Evolutionary conservation across 306 rosid species (phyloP).

Genomic region (Sechiopsis laciniata): DNA sequence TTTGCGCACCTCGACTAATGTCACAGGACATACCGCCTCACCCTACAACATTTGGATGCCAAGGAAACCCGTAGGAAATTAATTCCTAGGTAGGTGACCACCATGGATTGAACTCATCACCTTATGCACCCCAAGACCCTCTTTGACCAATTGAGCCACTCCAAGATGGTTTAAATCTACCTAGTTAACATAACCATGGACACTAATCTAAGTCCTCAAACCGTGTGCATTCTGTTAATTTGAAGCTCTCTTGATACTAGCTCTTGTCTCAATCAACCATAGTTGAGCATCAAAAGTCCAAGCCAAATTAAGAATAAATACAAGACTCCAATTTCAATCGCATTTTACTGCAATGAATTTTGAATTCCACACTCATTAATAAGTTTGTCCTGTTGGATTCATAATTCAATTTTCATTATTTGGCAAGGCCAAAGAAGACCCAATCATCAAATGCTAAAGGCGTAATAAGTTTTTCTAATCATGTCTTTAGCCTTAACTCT

Average conservation of each 20-base stretch:
- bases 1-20: too few species aligned
- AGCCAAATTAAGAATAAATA: neutral
- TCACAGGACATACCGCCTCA: too few species aligned
- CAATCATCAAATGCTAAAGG: neutral
- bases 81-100: too few species aligned
- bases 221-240: neutral
- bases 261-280: constrained; percentile 9
- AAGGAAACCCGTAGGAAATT: too few species aligned
- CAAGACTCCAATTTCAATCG: neutral
- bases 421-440: neutral
- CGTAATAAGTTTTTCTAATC: neutral
- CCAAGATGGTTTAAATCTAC: too few species aligned
- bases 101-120: too few species aligned
- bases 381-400: neutral
- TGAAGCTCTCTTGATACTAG: neutral
- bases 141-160: too few species aligned
- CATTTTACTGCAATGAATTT: neutral
- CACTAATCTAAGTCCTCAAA: neutral
- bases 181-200: neutral
- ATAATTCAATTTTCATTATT: neutral
- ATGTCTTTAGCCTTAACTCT: neutral
- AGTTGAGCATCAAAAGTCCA: neutral
- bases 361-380: neutral
- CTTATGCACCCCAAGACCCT: too few species aligned
- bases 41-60: too few species aligned